Evolutionary conservation across 306 rosid genomes (phyloP).

Genomic region (Castanea mollissima): DNA sequence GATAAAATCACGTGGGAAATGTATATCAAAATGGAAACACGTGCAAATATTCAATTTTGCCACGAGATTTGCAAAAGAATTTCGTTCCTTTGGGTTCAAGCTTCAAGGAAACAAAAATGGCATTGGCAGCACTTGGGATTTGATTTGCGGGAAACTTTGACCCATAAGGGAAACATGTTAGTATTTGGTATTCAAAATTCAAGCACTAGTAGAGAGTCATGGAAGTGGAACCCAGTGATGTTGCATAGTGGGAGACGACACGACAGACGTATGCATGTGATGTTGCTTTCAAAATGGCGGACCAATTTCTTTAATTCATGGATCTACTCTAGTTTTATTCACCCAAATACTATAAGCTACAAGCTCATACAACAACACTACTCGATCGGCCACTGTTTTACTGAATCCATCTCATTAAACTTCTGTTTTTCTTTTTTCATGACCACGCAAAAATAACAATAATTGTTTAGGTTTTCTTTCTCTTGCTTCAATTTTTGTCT

Average conservation of each 20-base stretch:
- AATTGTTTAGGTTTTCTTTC: too few relatives aligned
- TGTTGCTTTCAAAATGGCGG: neutral
- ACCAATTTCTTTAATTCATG: neutral
- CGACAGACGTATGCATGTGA: neutral
- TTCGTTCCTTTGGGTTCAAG: neutral
- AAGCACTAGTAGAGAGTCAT: too few relatives aligned
- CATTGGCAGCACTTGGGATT: neutral
- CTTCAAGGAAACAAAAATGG: neutral
- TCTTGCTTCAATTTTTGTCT: too few relatives aligned
- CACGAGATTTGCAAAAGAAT: neutral
- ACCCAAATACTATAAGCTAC: neutral
- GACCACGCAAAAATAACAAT: too few relatives aligned
- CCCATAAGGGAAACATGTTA: slow-evolving; percentile 16
- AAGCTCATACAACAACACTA: too few relatives aligned
- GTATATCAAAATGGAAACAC: neutral
- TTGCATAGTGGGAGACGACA: too few relatives aligned
- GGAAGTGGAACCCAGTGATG: too few relatives aligned
- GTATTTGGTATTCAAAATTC: neutral
- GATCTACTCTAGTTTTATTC: neutral
- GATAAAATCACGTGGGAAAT: neutral
- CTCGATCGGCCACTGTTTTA: too few relatives aligned
- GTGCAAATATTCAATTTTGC: neutral
- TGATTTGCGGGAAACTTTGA: neutral
- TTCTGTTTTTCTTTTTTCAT: too few relatives aligned
- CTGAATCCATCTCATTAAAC: too few relatives aligned